Evolutionary conservation across 768 basidiomycete genomes (phyloP).

Genomic region (Rickenella mellea): DNA sequence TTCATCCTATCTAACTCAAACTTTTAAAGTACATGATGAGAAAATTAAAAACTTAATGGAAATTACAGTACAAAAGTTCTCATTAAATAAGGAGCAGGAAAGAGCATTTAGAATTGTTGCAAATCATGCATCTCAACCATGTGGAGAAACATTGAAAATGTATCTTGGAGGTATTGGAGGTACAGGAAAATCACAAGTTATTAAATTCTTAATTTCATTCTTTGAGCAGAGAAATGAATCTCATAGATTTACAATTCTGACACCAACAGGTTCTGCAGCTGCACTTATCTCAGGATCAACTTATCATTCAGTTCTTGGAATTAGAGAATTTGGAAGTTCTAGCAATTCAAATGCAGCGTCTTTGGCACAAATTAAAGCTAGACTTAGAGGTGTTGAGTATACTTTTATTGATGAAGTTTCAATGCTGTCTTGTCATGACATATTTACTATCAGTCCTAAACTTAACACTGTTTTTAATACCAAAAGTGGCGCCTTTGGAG

Average conservation of each 20-base stretch:
- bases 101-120: slow-evolving; percentile 5
- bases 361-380: slow-evolving; percentile 7
- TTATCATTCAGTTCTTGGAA: slow-evolving; percentile 4
- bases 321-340: background rate
- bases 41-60: too few relatives aligned
- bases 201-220: slow-evolving; percentile 1
- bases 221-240: slow-evolving; percentile 1
- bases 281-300: slow-evolving; percentile 5
- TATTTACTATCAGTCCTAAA: slow-evolving; percentile 16
- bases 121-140: background rate
- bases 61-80: background rate
- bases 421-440: slow-evolving; percentile 24
- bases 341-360: too few relatives aligned
- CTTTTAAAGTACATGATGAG: too few relatives aligned
- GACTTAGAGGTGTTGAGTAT: slow-evolving; percentile 24
- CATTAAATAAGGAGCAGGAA: slow-evolving; percentile 4
- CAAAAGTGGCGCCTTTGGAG: slow-evolving; percentile 8
- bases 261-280: slow-evolving; percentile 6
- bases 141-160: slow-evolving; percentile 2
- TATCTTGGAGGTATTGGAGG: slow-evolving; percentile 7
- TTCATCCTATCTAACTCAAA: too few relatives aligned
- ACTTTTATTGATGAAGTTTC: slow-evolving; percentile 35
- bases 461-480: slow-evolving; percentile 12
- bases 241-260: background rate
- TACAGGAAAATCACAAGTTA: slow-evolving; percentile 6